Evolutionary conservation across 768 basidiomycete genomes (phyloP).

Genomic region (Pulveroboletus ravenelii): DNA sequence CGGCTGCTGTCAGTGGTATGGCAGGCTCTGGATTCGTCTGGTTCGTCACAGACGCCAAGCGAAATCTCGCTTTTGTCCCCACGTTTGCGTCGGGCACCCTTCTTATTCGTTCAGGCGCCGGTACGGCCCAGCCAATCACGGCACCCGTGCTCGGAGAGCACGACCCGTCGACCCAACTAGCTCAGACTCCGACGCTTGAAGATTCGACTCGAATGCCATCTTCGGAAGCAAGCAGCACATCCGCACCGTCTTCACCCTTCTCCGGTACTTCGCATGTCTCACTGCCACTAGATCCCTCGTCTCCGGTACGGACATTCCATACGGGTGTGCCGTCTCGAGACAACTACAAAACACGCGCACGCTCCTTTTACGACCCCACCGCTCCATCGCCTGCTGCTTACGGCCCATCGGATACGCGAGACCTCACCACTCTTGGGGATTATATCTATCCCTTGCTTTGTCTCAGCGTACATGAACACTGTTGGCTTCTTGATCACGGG

Average conservation of each 20-base stretch:
- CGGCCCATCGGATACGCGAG: conserved; percentile 17
- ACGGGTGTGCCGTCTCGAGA: conserved; percentile 11
- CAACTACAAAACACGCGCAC: conserved; percentile 11
- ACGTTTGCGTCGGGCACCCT: conserved; percentile 89
- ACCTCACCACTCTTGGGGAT: conserved; percentile 40
- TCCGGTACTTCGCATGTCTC: conserved; percentile 38
- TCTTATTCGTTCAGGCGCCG: conserved; percentile 59
- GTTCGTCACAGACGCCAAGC: conserved; percentile 70
- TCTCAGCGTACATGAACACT: conserved; percentile 76
- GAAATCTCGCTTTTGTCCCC: conserved; percentile 67
- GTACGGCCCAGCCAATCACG: conserved; percentile 27
- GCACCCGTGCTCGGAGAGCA: conserved; percentile 30
- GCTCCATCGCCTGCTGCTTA: not conserved
- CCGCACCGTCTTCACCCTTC: conserved; percentile 37
- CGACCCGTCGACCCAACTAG: not conserved
- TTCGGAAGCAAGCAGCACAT: conserved; percentile 25
- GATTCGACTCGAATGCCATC: conserved; percentile 21
- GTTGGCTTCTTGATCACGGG: conserved; percentile 85
- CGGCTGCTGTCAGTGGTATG: conserved; percentile 73
- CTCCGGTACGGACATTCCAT: conserved; percentile 30
- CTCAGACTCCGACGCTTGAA: not conserved
- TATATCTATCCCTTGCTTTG: conserved; percentile 72
- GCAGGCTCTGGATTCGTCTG: conserved; percentile 80
- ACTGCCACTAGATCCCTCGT: conserved; percentile 27
- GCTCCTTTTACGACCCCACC: conserved; percentile 27